Evolutionary conservation across 106 monocot species (phyloP), one percentile per base, ranked within the genome.

Genomic region (Platanthera guangdongensis): DNA sequence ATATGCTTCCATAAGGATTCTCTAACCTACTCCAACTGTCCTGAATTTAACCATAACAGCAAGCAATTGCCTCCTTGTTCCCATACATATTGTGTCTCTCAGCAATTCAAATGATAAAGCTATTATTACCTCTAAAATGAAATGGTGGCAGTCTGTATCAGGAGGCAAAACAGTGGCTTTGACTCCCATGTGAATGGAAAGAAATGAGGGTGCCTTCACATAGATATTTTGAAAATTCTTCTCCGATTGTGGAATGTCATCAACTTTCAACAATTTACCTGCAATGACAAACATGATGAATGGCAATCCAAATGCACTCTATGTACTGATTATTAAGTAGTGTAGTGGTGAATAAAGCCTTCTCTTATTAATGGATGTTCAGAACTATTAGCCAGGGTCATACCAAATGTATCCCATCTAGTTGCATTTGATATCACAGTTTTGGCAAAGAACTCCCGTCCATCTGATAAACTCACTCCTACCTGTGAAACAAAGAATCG

Each of bases 341-440:
- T 13, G 5, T 21, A 39, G 39, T 72, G 50, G 51, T 22, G 22
- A 72, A 48, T 49, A 71, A 71, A 47, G 14, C 4, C 6, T 72
- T 9, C 51, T 72, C 51, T 21, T 51, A 51, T 19, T 3, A 50
- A 51, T 47, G 51, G 19, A 72, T 10, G 50, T 9, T 19, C 49
- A 71, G 13, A 21, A 74, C 8, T 52, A 19, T 21, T 21, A 72
- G 32, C 22, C 30, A 65, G 45, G 28, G 52, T 19, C 76, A 78
- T 91, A 97, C 97, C 97, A 79, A 97, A 97, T 55, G 97, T 97
- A 81, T 97, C 97, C 97, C 97, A 97, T 97, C 97, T 91, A 28
- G 97, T 97, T 46, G 97, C 97, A 86, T 97, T 97, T 54, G 97
- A 97, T 86, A 97, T 89, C 60, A 97, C 85, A 46, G 87, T 89